Conservation (phyloP, 345 rosid genomes). For the Lenwebbia sp. region DNA sequence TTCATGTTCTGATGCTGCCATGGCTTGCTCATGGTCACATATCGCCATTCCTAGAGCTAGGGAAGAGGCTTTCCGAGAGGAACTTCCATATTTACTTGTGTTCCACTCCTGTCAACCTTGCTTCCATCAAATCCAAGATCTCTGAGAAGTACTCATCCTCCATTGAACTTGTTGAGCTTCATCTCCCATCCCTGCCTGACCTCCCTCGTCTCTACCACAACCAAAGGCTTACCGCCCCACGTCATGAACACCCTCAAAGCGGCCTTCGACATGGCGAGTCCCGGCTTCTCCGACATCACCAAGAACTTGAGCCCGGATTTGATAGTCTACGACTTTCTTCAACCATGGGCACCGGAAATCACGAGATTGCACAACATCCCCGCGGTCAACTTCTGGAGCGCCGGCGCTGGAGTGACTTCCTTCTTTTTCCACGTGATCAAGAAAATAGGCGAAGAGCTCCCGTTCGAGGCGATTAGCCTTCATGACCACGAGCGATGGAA, state of each 20-base stretch:
- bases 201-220: constrained; percentile 36
- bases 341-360: constrained; percentile 23
- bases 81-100: constrained; percentile 19
- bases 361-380: constrained; percentile 15
- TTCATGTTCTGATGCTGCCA: constrained; percentile 26
- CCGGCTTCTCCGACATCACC: constrained; percentile 6
- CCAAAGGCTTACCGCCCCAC: constrained; percentile 23
- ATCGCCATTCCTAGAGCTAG: constrained; percentile 29
- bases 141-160: constrained; percentile 2
- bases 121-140: constrained; percentile 1
- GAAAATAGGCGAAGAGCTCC: constrained; percentile 1
- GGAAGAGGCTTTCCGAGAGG: constrained; percentile 16
- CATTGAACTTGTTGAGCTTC: constrained; percentile 21
- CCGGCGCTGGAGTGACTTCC: not conserved
- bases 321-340: constrained; percentile 19
- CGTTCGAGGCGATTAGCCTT: not conserved
- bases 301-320: constrained; percentile 10
- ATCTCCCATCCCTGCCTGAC: constrained; percentile 16
- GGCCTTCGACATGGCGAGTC: constrained; percentile 18
- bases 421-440: not conserved
- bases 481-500: not conserved
- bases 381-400: constrained; percentile 4
- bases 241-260: constrained; percentile 18
- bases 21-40: constrained; percentile 43
- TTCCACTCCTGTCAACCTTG: constrained; percentile 22